Percentiles rank a stretch among this genome's conserved stretches.
Evolutionary conservation across 2,329 filamentous ascomycete genomes (phyloP).

Genomic region (Talaromyces funiculosus): DNA sequence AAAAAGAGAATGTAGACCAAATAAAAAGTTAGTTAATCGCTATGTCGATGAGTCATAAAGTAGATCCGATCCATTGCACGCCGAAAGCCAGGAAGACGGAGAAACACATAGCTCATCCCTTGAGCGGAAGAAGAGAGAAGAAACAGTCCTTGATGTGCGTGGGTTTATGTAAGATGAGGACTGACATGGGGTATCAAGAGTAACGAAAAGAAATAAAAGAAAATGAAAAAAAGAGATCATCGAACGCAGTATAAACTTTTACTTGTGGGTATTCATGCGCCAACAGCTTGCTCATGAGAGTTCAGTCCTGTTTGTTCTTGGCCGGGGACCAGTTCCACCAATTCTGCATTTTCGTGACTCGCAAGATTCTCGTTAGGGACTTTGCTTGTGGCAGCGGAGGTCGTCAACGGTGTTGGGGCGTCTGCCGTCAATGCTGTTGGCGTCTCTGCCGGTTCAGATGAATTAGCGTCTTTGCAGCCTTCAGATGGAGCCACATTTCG

Average conservation of each 20-base stretch:
- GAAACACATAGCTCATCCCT: background rate
- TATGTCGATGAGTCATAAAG: background rate
- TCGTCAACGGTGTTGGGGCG: background rate
- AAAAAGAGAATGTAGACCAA: background rate
- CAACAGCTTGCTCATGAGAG: conserved; percentile 24
- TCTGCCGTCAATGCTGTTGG: background rate
- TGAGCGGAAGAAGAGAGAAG: background rate
- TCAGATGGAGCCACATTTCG: background rate
- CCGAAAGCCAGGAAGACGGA: background rate
- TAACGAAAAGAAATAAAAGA: conserved; percentile 4
- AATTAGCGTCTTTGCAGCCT: background rate
- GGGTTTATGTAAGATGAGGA: background rate
- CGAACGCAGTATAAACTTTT: background rate
- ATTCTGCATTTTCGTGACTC: conserved; percentile 5
- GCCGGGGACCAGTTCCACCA: conserved; percentile 12
- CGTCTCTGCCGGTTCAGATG: background rate
- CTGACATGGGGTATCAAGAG: conserved; percentile 12
- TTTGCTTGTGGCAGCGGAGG: conserved; percentile 1
- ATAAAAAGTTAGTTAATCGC: background rate
- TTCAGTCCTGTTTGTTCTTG: conserved; percentile 20
- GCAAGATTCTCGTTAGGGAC: background rate
- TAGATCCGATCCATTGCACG: background rate
- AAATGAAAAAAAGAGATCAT: conserved; percentile 10
- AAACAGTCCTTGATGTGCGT: background rate
- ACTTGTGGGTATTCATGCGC: conserved; percentile 20